Percentiles rank a stretch among this genome's conserved stretches.
Evolutionary conservation across 768 basidiomycete species (phyloP).

Genomic region (Tulasnella sp.): DNA sequence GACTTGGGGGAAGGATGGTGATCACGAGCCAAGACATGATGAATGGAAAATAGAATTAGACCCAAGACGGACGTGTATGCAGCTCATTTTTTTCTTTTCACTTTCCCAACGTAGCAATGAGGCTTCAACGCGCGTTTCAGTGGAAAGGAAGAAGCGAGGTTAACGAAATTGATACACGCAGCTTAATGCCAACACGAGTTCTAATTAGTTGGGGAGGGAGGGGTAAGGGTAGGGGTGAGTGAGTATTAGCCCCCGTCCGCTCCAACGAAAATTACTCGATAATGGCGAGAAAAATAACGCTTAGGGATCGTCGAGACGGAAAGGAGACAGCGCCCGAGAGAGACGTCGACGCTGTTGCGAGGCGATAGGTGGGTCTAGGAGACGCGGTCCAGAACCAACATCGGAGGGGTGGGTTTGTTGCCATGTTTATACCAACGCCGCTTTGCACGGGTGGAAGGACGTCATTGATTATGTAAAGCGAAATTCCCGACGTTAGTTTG

Average conservation of each 20-base stretch:
- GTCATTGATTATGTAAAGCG: background rate
- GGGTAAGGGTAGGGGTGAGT: no score
- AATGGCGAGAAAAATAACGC: background rate
- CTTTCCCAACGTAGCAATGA: background rate
- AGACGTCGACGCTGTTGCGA: slow-evolving; percentile 14
- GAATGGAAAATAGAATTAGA: background rate
- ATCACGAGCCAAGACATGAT: background rate
- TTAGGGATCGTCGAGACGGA: background rate
- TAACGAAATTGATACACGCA: background rate
- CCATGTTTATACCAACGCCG: background rate
- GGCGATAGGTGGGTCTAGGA: background rate
- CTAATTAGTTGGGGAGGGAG: background rate
- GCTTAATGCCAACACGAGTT: background rate
- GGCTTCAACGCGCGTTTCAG: background rate
- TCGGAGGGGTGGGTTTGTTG: background rate
- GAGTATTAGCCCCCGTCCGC: background rate
- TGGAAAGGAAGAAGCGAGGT: background rate
- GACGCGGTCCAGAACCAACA: slow-evolving; percentile 4
- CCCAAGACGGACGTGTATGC: background rate
- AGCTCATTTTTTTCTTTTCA: no score
- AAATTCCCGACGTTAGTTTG: background rate
- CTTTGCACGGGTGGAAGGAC: background rate
- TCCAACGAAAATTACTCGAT: slow-evolving; percentile 2
- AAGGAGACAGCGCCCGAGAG: background rate
- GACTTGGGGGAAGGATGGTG: background rate